These are phyloP conservation scores for Populus simonii DNA, from an alignment of 345 rosid genomes.

Conservation along the genomic window DNA sequence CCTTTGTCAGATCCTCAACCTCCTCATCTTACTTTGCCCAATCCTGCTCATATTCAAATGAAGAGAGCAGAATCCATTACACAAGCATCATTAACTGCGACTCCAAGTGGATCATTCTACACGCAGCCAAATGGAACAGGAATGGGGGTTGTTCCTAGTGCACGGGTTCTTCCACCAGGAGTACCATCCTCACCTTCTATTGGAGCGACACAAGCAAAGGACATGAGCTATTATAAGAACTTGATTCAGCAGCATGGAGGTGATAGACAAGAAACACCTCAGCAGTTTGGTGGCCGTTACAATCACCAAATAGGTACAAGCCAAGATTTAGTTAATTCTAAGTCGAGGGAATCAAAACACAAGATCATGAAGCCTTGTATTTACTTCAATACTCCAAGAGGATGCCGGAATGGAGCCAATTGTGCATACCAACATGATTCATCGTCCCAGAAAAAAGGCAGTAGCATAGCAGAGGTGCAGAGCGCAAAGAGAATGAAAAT, in stretches of 20 bases:
- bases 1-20: slow-evolving; percentile 24
- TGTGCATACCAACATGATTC: slow-evolving; percentile 83
- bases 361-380: slow-evolving; percentile 90
- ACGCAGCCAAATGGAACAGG: slow-evolving; percentile 44
- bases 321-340: slow-evolving; percentile 54
- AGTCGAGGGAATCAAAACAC: slow-evolving; percentile 54
- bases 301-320: slow-evolving; percentile 40
- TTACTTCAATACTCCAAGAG: slow-evolving; percentile 83
- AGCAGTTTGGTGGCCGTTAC: slow-evolving; percentile 43
- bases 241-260: slow-evolving; percentile 98
- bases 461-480: slow-evolving; percentile 47
- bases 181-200: slow-evolving; percentile 38
- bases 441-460: slow-evolving; percentile 48
- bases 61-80: slow-evolving; percentile 39
- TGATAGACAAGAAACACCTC: slow-evolving; percentile 67
- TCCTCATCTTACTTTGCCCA: slow-evolving; percentile 20
- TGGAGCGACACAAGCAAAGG: slow-evolving; percentile 53
- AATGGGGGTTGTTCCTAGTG: slow-evolving; percentile 21
- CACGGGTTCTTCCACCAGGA: slow-evolving; percentile 31
- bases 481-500: slow-evolving; percentile 83
- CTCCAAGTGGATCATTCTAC: slow-evolving; percentile 48
- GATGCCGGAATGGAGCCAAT: slow-evolving; percentile 84
- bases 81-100: slow-evolving; percentile 28
- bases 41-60: slow-evolving; percentile 35
- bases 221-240: slow-evolving; percentile 80